Percentiles rank a stretch among this genome's conserved stretches.
phyloP scores from a whole-genome alignment of 768 basidiomycete genomes.

The Daedalea quercina region DNA sequence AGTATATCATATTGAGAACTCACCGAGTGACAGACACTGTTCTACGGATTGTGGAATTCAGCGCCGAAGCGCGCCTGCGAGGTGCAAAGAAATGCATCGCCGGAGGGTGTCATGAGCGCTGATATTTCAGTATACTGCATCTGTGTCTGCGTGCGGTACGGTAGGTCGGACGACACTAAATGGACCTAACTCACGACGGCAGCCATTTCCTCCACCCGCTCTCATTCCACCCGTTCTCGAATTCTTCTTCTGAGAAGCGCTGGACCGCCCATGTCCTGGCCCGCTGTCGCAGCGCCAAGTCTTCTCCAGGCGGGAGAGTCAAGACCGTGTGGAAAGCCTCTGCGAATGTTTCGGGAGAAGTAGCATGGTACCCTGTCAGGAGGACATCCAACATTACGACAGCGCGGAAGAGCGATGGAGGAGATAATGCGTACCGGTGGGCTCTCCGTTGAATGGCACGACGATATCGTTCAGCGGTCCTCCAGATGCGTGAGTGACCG shows the following conservation, averaged over 20 bases:
- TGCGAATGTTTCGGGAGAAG: constrained; percentile 57
- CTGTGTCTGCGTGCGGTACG: no score
- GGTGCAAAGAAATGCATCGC: no score
- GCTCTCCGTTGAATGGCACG: constrained; percentile 63
- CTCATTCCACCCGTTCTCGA: constrained; percentile 68
- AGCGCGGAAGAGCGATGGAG: not conserved
- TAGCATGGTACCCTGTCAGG: constrained; percentile 72
- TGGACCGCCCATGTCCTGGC: constrained; percentile 68
- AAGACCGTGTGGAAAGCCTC: constrained; percentile 58
- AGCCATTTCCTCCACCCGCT: constrained; percentile 48
- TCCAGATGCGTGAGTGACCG: constrained; percentile 88
- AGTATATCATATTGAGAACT: no score
- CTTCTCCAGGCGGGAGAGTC: constrained; percentile 45
- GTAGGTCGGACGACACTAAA: not conserved
- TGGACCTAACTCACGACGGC: not conserved
- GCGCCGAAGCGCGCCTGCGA: no score
- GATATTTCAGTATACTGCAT: no score
- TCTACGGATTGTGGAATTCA: no score
- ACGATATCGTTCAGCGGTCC: constrained; percentile 91
- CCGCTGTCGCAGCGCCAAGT: constrained; percentile 55
- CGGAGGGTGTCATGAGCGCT: no score
- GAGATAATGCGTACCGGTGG: constrained; percentile 44
- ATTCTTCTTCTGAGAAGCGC: constrained; percentile 71
- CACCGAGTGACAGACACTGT: no score
- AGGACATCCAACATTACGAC: not conserved